These are phyloP conservation scores for Taphrina confusa DNA, from an alignment of 1,139 yeast genomes.

Conservation along the genomic window DNA sequence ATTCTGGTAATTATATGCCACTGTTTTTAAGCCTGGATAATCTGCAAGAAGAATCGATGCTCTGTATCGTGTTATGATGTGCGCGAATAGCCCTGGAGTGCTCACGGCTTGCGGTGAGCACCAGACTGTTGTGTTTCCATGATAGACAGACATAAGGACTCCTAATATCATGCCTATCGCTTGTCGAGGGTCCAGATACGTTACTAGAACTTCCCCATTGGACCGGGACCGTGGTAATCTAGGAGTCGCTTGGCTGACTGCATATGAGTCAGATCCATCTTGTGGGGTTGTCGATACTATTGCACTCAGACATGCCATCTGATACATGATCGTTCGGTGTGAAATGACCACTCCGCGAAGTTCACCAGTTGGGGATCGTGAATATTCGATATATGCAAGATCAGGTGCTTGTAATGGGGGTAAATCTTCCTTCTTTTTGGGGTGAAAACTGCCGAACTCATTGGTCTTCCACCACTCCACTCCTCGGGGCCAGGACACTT, in stretches of 20 bases:
- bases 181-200: slow-evolving; percentile 80
- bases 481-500: slow-evolving; percentile 58
- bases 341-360: slow-evolving; percentile 90
- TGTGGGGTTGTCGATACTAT: slow-evolving; percentile 57
- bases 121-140: slow-evolving; percentile 83
- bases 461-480: slow-evolving; percentile 81
- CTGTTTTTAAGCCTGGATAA: slow-evolving; percentile 86
- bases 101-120: slow-evolving; percentile 74
- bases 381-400: slow-evolving; percentile 89
- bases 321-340: slow-evolving; percentile 83
- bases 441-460: slow-evolving; percentile 73
- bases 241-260: slow-evolving; percentile 1
- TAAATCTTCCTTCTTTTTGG: slow-evolving; percentile 59
- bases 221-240: slow-evolving; percentile 21
- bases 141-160: slow-evolving; percentile 72
- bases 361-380: slow-evolving; percentile 88
- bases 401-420: slow-evolving; percentile 73
- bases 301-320: slow-evolving; percentile 72
- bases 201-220: slow-evolving; percentile 50
- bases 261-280: slow-evolving; percentile 19
- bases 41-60: slow-evolving; percentile 80
- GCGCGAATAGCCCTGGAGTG: slow-evolving; percentile 84
- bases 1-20: slow-evolving; percentile 88
- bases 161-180: slow-evolving; percentile 87
- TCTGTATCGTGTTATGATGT: slow-evolving; percentile 66